Conservation (phyloP, 2,329 filamentous ascomycete genomes). For the Byssochlamys sp. region DNA sequence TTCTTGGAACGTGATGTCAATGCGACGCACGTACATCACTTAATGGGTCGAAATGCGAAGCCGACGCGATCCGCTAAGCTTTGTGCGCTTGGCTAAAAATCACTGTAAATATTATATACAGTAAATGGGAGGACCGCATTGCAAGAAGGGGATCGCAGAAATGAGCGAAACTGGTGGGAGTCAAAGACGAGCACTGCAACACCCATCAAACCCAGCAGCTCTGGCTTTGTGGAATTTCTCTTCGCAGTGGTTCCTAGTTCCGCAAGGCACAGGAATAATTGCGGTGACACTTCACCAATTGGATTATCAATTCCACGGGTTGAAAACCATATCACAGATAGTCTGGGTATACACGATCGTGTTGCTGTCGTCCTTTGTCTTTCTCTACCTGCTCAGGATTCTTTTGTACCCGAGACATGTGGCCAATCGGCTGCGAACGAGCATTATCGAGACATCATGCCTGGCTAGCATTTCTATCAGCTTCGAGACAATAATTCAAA, state of each 20-base stretch:
- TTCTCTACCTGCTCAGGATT: slow-evolving; percentile 24
- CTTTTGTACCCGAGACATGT: slow-evolving; percentile 24
- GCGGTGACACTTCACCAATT: slow-evolving; percentile 28
- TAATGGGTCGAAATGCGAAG: too few species aligned
- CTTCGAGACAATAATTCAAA: slow-evolving; percentile 24
- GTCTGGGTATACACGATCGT: slow-evolving; percentile 32
- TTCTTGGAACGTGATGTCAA: too few species aligned
- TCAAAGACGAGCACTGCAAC: too few species aligned
- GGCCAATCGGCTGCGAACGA: slow-evolving; percentile 17
- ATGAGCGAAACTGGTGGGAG: too few species aligned
- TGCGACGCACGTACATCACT: too few species aligned
- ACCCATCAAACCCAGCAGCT: too few species aligned
- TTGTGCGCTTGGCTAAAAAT: too few species aligned
- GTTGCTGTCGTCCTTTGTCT: slow-evolving; percentile 19
- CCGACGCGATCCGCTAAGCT: too few species aligned
- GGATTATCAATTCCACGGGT: slow-evolving; percentile 33
- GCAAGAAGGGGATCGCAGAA: too few species aligned
- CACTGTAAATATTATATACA: too few species aligned
- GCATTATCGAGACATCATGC: slow-evolving; percentile 28
- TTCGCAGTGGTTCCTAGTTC: slow-evolving; percentile 30
- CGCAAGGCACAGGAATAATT: slow-evolving; percentile 31
- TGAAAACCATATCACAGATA: slow-evolving; percentile 27
- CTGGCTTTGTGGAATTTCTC: slow-evolving; percentile 24
- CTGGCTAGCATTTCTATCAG: slow-evolving; percentile 31
- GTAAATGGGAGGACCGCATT: too few species aligned